Evolutionary conservation across 2,329 filamentous ascomycete genomes (phyloP).

Genomic region (Neonectria sp.): DNA sequence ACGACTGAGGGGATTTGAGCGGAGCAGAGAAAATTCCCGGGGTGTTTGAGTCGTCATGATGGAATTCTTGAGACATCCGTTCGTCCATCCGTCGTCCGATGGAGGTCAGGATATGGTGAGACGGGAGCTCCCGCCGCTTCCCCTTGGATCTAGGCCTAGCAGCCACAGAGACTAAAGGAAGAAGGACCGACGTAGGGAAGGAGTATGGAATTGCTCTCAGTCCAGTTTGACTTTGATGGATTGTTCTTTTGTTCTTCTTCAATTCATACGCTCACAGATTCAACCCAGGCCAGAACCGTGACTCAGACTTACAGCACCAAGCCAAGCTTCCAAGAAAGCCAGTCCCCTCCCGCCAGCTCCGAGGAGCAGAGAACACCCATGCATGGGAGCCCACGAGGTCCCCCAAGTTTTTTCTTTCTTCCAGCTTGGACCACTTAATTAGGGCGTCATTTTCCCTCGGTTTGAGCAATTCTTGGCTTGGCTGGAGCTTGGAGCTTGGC

Average conservation of each 20-base stretch:
- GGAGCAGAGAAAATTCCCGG: neutral
- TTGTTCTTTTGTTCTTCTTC: neutral
- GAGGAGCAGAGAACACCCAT: neutral
- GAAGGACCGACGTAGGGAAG: neutral
- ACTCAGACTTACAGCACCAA: neutral
- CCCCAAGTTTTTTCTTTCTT: constrained; percentile 12
- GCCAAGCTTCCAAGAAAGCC: neutral
- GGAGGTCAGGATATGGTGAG: constrained; percentile 2
- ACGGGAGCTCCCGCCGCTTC: constrained; percentile 17
- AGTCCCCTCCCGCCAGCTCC: neutral
- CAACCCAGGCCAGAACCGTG: neutral
- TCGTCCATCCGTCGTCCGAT: neutral
- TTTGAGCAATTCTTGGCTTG: constrained; percentile 24
- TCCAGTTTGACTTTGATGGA: neutral
- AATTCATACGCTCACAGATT: neutral
- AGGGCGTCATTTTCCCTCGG: constrained; percentile 16
- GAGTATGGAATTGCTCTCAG: neutral
- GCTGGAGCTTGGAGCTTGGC: neutral
- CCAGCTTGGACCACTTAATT: constrained; percentile 18
- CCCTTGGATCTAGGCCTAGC: neutral
- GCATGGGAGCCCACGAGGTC: constrained; percentile 15
- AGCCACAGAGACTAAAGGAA: constrained; percentile 2
- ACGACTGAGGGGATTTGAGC: neutral
- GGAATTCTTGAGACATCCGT: neutral
- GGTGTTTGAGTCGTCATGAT: neutral